Conservation (phyloP, 129 eudicot genomes). For the Calendula officinalis region DNA sequence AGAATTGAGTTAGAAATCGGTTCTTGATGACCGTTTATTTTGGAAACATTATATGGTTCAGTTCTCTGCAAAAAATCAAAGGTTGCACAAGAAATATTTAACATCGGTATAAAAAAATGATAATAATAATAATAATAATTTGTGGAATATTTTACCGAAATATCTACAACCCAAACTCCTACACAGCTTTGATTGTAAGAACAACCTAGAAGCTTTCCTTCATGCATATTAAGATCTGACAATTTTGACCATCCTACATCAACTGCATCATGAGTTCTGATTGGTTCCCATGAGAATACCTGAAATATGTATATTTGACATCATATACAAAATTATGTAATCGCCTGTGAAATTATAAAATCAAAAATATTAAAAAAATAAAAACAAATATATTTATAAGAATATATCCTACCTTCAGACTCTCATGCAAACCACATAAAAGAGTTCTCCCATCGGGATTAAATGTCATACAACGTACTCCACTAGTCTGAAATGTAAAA, state of each 20-base stretch:
- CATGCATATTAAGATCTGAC: conserved; percentile 90
- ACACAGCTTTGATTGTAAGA: conserved; percentile 99
- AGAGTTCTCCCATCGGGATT: conserved; percentile 97
- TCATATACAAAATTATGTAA: conserved; percentile 13
- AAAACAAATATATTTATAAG: neutral
- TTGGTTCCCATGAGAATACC: conserved; percentile 99
- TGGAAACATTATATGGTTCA: conserved; percentile 59
- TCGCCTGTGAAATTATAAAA: neutral
- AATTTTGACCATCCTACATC: conserved; percentile 98
- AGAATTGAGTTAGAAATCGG: conserved; percentile 46
- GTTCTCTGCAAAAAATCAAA: conserved; percentile 52
- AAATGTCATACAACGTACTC: conserved; percentile 95
- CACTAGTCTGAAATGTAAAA: conserved; percentile 61
- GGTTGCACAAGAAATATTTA: conserved; percentile 7
- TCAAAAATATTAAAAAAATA: neutral
- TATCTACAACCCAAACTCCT: conserved; percentile 98
- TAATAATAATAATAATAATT: conserved; percentile 4
- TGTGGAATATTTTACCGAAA: conserved; percentile 56
- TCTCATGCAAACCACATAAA: conserved; percentile 93
- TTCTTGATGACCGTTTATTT: conserved; percentile 55
- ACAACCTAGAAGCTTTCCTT: conserved; percentile 98
- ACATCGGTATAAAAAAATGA: conserved; percentile 20
- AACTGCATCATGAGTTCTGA: conserved; percentile 86
- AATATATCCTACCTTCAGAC: conserved; percentile 58
- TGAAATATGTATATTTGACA: conserved; percentile 24